Conservation (phyloP, 2,329 filamentous ascomycete species). For the Colletotrichum endophyticum region DNA sequence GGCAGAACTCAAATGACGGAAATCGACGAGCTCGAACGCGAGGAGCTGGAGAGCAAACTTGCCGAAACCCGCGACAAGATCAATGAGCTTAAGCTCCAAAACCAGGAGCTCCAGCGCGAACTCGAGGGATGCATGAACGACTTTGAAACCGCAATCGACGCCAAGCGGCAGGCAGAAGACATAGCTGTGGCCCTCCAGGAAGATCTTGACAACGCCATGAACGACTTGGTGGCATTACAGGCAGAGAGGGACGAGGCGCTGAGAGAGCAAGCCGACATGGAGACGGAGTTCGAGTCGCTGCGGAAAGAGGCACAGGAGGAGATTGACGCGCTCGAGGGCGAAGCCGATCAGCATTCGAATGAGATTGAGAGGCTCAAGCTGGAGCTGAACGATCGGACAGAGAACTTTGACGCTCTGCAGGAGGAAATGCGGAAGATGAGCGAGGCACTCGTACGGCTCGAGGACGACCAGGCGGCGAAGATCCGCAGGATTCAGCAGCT, state of each 20-base stretch:
- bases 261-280: slow-evolving; percentile 64
- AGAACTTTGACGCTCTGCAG: slow-evolving; percentile 91
- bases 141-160: slow-evolving; percentile 73
- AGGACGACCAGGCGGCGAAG: slow-evolving; percentile 87
- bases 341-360: slow-evolving; percentile 74
- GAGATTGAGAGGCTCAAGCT: slow-evolving; percentile 73
- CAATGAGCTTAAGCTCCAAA: slow-evolving; percentile 84
- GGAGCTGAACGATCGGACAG: slow-evolving; percentile 76
- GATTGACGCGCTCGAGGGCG: slow-evolving; percentile 70
- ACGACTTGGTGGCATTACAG: slow-evolving; percentile 80
- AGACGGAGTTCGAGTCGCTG: slow-evolving; percentile 65
- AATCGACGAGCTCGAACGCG: slow-evolving; percentile 77
- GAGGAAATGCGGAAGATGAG: slow-evolving; percentile 92
- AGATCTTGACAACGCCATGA: slow-evolving; percentile 79
- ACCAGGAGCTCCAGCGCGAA: slow-evolving; percentile 85
- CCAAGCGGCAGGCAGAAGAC: slow-evolving; percentile 65
- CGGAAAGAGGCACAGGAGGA: slow-evolving; percentile 69
- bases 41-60: slow-evolving; percentile 84
- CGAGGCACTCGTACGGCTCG: slow-evolving; percentile 82
- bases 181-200: slow-evolving; percentile 71
- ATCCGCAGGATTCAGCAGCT: slow-evolving; percentile 80
- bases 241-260: slow-evolving; percentile 87
- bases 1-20: slow-evolving; percentile 64
- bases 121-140: slow-evolving; percentile 81
- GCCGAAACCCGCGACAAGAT: slow-evolving; percentile 85